A percentile compares a stretch with the other conserved stretches of the same genome.
Conservation (phyloP, 345 rosid genomes). For the Citrus mangshanensis region DNA sequence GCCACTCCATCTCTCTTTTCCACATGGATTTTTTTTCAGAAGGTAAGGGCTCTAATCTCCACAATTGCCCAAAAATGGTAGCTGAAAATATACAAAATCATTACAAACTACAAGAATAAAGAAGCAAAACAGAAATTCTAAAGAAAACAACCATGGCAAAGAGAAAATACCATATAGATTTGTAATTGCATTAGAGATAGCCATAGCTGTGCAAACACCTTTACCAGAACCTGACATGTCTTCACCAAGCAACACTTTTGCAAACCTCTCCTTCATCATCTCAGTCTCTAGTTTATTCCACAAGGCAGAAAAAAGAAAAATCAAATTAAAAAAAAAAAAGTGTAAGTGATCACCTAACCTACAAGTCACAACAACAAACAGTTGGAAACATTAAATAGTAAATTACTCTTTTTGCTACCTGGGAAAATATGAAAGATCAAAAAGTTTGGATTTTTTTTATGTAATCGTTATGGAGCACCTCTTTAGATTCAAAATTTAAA, state of each 20-base stretch:
- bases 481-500: neutral
- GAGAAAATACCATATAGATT: constrained; percentile 73
- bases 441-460: neutral
- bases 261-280: constrained; percentile 95
- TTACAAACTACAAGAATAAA: neutral
- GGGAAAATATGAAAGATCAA: neutral
- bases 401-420: neutral
- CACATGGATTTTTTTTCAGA: constrained; percentile 82
- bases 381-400: neutral
- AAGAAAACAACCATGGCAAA: neutral
- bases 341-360: neutral
- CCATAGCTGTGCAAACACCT: constrained; percentile 87
- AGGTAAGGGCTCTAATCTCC: constrained; percentile 86
- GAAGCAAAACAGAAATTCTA: neutral
- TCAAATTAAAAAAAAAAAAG: neutral
- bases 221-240: constrained; percentile 98
- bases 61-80: constrained; percentile 84
- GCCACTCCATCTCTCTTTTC: constrained; percentile 94
- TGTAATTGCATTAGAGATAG: constrained; percentile 91
- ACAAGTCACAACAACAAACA: neutral
- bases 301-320: neutral
- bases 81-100: constrained; percentile 34
- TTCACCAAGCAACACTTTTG: constrained; percentile 92
- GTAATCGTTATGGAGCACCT: neutral
- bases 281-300: constrained; percentile 49